These are phyloP conservation scores for Haplographium delicatum DNA, from an alignment of 495 filamentous ascomycete species.

Conservation along the genomic window DNA sequence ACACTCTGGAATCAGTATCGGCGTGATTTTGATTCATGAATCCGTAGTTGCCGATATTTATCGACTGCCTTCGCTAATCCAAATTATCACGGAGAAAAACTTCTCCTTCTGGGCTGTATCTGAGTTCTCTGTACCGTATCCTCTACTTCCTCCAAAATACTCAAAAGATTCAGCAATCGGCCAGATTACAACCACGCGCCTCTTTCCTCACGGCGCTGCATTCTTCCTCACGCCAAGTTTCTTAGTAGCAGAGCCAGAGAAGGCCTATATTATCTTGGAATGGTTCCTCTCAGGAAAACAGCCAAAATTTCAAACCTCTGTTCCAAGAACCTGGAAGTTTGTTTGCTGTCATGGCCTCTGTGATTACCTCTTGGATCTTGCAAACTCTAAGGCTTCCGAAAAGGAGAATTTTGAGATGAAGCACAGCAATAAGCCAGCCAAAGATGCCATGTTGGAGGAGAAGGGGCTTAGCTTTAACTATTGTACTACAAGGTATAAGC, in stretches of 20 bases:
- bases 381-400: constrained; percentile 34
- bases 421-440: constrained; percentile 5
- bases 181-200: constrained; percentile 27
- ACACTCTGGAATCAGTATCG: neutral
- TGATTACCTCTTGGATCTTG: constrained; percentile 35
- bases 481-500: constrained; percentile 25
- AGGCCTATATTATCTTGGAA: constrained; percentile 44
- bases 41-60: constrained; percentile 12
- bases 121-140: constrained; percentile 6
- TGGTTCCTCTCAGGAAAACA: constrained; percentile 43
- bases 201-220: constrained; percentile 54
- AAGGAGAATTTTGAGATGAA: constrained; percentile 20
- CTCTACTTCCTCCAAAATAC: constrained; percentile 7
- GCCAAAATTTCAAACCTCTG: constrained; percentile 23
- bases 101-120: constrained; percentile 17
- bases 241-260: constrained; percentile 44
- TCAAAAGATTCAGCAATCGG: neutral
- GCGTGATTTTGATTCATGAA: constrained; percentile 21
- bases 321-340: constrained; percentile 36
- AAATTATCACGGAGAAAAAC: neutral
- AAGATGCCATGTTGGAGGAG: constrained; percentile 21
- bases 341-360: constrained; percentile 21
- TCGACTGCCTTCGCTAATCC: constrained; percentile 6
- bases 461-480: constrained; percentile 23
- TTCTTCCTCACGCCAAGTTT: constrained; percentile 63